Percentiles rank a stretch among this genome's conserved stretches.
Evolutionary conservation across 305 asterid species (phyloP).

Genomic region (Salvia sclarea): DNA sequence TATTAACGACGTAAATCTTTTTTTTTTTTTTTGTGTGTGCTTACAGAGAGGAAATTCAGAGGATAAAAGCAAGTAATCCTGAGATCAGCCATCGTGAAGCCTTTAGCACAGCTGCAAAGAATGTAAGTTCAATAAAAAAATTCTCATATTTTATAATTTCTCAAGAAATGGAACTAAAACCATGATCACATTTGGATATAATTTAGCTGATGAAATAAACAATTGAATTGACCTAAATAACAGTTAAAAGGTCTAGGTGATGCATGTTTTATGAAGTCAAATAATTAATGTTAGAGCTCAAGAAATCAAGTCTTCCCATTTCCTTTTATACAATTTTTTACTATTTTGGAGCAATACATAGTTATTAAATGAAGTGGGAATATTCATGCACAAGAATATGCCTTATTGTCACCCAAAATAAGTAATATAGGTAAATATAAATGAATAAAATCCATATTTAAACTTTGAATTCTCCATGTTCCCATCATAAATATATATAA

Average conservation of each 20-base stretch:
- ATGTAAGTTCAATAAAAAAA: conserved; percentile 36
- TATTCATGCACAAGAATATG: neutral
- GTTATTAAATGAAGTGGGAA: neutral
- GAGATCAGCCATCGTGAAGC: conserved; percentile 87
- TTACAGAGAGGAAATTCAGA: conserved; percentile 70
- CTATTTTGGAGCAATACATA: neutral
- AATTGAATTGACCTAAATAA: neutral
- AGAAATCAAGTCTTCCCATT: no score
- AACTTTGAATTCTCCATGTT: neutral
- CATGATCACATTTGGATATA: neutral
- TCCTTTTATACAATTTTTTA: no score
- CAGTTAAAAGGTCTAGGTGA: neutral
- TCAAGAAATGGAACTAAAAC: neutral
- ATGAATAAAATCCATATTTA: no score
- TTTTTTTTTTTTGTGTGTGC: no score
- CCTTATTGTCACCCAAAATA: neutral
- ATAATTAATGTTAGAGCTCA: no score
- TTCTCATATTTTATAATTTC: neutral
- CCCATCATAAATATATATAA: no score
- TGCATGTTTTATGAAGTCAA: no score
- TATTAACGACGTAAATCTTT: neutral
- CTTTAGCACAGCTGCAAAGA: conserved; percentile 82
- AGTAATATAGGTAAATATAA: no score
- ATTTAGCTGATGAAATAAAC: neutral
- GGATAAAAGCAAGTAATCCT: conserved; percentile 85